Evolutionary conservation across 805 yeast species (phyloP), one percentile per base, ranked within the genome.

Genomic region (Kodamaea fukazawae): DNA sequence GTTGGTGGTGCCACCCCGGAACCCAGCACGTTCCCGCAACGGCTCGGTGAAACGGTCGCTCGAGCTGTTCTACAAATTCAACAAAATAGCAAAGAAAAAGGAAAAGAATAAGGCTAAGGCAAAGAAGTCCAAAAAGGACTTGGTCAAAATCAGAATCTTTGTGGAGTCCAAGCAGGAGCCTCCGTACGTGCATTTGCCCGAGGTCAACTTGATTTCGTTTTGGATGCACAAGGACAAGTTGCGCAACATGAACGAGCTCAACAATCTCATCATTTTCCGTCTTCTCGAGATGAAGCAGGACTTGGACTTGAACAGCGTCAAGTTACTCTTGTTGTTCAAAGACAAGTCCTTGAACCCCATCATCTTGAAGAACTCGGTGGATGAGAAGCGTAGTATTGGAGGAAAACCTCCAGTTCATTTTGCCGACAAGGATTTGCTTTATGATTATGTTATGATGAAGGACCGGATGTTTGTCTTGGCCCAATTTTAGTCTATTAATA

Each of bases 401-500:
- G 27, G 11, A 8, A 25, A 41, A n/a, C 20, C 16, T n/a, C 26
- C 36, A 8, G 42, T 36, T 4, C 34, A 35, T 14, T 26, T 37
- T n/a, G 38, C 34, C 15, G 43, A 41, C 22, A 41, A 48, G 13
- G 50, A 43, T 4, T 39, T 54, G 18, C 37, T 53, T 18, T 41
- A 52, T 47, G 63, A 58, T 36, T 58, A 58, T 35, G 42, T 60
- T 15, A 43, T 40, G 41, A 34, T 42, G 17, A 53, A 52, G 42
- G 46, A 45, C 22, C 53, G 47, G 36, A 42, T 59, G 9, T 57
- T 49, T 34, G 40, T 59, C 15, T 46, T 43, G 41, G 64, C 58
- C 1, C 38, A 41, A 28, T 25, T 26, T 13, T 36, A 29, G 34
- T 14, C 4, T 16, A n/a, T n/a, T 25, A 11, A 14, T 11, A 11